Conservation (phyloP, 2,329 filamentous ascomycete genomes). For the Calycina marina region DNA sequence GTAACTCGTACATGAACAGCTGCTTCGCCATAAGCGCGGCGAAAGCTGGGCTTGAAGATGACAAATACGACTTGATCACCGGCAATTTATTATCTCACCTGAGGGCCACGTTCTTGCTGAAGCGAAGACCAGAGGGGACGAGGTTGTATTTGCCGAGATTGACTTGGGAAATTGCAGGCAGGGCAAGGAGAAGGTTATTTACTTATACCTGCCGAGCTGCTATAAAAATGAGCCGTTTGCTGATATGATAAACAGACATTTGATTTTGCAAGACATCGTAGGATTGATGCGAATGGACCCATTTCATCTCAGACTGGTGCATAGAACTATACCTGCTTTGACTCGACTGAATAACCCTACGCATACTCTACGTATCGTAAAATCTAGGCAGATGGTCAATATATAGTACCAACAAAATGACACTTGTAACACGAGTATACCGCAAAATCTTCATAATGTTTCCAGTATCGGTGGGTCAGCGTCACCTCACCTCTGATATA, state of each 20-base stretch:
- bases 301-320: slow-evolving; percentile 28
- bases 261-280: slow-evolving; percentile 29
- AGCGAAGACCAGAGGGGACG: slow-evolving; percentile 31
- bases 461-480: too few relatives aligned
- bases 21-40: slow-evolving; percentile 35
- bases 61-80: slow-evolving; percentile 33
- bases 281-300: slow-evolving; percentile 28
- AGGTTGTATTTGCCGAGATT: slow-evolving; percentile 35
- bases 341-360: neutral
- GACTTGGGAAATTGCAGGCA: slow-evolving; percentile 32
- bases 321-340: slow-evolving; percentile 23
- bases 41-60: slow-evolving; percentile 35
- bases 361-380: too few relatives aligned
- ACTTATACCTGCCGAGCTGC: too few relatives aligned
- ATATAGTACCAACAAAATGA: too few relatives aligned
- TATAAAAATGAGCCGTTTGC: neutral
- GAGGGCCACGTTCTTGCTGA: slow-evolving; percentile 36
- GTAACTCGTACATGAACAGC: slow-evolving; percentile 37
- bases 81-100: slow-evolving; percentile 32
- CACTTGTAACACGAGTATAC: too few relatives aligned
- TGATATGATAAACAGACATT: slow-evolving; percentile 20
- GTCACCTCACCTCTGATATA: too few relatives aligned
- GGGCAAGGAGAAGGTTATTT: slow-evolving; percentile 27
- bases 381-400: too few relatives aligned
- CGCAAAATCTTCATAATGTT: too few relatives aligned